Evolutionary conservation across 108 stramenopile species (phyloP).

Genomic region (Fistulifera solaris): DNA sequence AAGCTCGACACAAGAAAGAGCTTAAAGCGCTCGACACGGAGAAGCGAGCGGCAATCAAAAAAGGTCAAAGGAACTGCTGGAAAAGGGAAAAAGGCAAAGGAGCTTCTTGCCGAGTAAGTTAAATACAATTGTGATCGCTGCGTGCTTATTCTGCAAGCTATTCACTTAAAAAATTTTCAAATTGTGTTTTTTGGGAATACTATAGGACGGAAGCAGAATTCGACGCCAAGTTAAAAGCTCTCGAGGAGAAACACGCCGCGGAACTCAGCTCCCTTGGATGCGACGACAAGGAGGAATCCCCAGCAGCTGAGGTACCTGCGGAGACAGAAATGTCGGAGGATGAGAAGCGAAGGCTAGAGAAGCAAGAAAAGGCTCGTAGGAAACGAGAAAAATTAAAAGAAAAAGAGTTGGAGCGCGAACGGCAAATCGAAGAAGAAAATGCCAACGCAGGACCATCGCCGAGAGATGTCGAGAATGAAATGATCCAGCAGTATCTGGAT

Average conservation of each 20-base stretch:
- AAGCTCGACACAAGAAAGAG: conserved; percentile 62
- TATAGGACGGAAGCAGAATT: conserved; percentile 21
- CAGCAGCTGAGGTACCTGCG: neutral
- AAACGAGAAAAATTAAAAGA: conserved; percentile 54
- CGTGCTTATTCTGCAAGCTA: too few species aligned
- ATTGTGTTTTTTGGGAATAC: neutral
- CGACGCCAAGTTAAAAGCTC: conserved; percentile 15
- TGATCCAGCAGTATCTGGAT: conserved; percentile 34
- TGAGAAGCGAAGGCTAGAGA: neutral
- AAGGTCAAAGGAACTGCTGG: conserved; percentile 64
- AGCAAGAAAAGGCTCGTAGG: conserved; percentile 39
- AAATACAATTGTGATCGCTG: neutral
- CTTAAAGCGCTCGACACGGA: conserved; percentile 74
- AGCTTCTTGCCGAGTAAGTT: conserved; percentile 36
- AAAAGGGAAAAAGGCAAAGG: conserved; percentile 77
- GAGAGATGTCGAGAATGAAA: conserved; percentile 52
- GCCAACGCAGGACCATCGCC: conserved; percentile 54
- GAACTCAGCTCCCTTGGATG: conserved; percentile 10
- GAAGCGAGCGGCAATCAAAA: conserved; percentile 62
- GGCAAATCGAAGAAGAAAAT: conserved; percentile 34
- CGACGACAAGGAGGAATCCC: neutral
- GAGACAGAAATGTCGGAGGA: neutral
- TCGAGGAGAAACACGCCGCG: conserved; percentile 28
- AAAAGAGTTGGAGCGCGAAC: conserved; percentile 35
- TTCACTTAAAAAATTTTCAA: neutral